These are phyloP conservation scores for Fusarium annulatum DNA, from an alignment of 2,329 filamentous ascomycete species.

Conservation along the genomic window DNA sequence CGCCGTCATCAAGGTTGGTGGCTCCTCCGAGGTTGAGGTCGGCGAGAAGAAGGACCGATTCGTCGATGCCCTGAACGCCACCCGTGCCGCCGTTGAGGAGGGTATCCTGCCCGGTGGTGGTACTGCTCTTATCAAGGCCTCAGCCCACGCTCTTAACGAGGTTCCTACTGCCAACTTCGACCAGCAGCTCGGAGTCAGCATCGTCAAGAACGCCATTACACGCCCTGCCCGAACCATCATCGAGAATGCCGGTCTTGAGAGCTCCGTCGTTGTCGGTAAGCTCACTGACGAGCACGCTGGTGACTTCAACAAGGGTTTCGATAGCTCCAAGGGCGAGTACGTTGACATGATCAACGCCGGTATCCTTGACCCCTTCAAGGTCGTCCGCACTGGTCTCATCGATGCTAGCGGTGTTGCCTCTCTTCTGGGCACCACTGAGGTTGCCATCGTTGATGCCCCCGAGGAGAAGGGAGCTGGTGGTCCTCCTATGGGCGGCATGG, in stretches of 20 bases:
- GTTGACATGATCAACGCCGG: slow-evolving; percentile 97
- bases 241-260: slow-evolving; percentile 96
- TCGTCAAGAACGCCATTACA: slow-evolving; percentile 98
- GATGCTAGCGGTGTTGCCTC: slow-evolving; percentile 97
- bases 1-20: slow-evolving; percentile 98
- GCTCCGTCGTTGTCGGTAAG: slow-evolving; percentile 97
- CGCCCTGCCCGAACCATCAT: slow-evolving; percentile 94
- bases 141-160: slow-evolving; percentile 83
- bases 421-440: slow-evolving; percentile 96
- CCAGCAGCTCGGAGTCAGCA: slow-evolving; percentile 97
- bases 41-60: slow-evolving; percentile 99
- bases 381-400: slow-evolving; percentile 94
- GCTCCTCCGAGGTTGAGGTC: slow-evolving; percentile 97
- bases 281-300: slow-evolving; percentile 90
- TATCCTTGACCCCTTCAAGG: slow-evolving; percentile 99
- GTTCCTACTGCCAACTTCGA: slow-evolving; percentile 96
- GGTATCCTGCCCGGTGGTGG: slow-evolving; percentile 99
- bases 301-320: slow-evolving; percentile 99
- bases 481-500: slow-evolving; percentile 72
- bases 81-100: slow-evolving; percentile 97
- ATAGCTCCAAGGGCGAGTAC: slow-evolving; percentile 97
- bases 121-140: slow-evolving; percentile 97
- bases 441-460: slow-evolving; percentile 94
- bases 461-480: slow-evolving; percentile 86
- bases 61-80: slow-evolving; percentile 97